Evolutionary conservation across 805 yeast species (phyloP), one percentile per base, ranked within the genome.

Genomic region (Alloascoidea africana): DNA sequence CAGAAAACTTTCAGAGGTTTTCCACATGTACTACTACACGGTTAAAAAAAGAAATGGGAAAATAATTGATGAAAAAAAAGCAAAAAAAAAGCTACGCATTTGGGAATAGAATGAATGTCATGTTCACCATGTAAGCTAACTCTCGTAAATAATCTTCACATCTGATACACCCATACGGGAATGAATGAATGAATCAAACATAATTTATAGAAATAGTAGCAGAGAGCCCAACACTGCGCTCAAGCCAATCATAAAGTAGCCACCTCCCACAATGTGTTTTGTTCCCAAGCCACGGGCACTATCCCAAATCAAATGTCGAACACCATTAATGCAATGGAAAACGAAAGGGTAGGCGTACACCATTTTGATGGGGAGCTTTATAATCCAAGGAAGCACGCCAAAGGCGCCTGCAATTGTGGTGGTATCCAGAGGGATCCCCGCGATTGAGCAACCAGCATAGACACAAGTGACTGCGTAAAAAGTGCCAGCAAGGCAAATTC

Each of bases 201-300:
- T n/a, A n/a, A n/a, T n/a, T n/a, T n/a, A n/a, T n/a, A n/a, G n/a
- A n/a, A n/a, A n/a, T n/a, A n/a, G n/a, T n/a, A n/a, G n/a, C n/a
- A n/a, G n/a, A n/a, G n/a, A n/a, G n/a, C n/a, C n/a, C n/a, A n/a
- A n/a, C n/a, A 70, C 43, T 5, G 66, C 62, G 33, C 73, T 51
- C 48, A 73, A 63, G 18, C 77, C 96, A 41, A 86, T 56, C 14
- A 85, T 94, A 36, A 72, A 64, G 61, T 84, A 83, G 45, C 96
- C 97, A 27, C 96, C 85, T 62, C 79, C 73, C 74, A 81, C 81
- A 41, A 91, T 96, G 48, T 94, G 96, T 47, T 74, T 70, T 45
- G 77, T 49, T 41, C 79, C 64, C 54, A 81, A 66, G 55, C 76
- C 78, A 47, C 61, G 68, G 54, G 87, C 91, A 35, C 68, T 49